Conservation (phyloP, 306 rosid genomes). For the Benincasa hispida region DNA sequence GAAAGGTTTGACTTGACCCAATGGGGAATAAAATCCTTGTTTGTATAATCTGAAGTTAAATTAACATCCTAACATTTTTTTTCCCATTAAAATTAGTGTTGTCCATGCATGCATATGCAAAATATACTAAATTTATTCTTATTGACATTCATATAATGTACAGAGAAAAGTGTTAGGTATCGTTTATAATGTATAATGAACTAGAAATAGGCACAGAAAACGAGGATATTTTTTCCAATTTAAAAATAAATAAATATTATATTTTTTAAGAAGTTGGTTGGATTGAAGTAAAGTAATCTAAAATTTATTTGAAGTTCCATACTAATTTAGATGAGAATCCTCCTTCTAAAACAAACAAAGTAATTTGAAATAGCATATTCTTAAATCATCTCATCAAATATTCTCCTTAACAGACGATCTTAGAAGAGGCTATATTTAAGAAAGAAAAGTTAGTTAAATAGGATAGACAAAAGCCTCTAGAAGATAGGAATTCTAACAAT, state of each 20-base stretch:
- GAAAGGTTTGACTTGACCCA: slow-evolving; percentile 8
- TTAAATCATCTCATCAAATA: background rate
- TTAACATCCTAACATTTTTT: slow-evolving; percentile 3
- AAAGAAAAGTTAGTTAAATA: too few relatives aligned
- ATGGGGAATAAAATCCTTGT: background rate
- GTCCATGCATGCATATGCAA: slow-evolving; percentile 9
- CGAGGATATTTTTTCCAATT: background rate
- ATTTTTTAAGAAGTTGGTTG: background rate
- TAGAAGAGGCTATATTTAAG: background rate
- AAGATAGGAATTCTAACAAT: too few relatives aligned
- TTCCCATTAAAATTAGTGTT: slow-evolving; percentile 1
- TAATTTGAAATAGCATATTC: background rate
- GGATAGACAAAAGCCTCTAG: background rate
- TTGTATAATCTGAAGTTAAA: slow-evolving; percentile 3
- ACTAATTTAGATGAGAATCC: background rate
- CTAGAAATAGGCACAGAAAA: background rate
- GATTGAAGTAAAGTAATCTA: background rate
- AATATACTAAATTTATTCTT: background rate
- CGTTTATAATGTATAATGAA: background rate
- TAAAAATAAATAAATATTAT: too few relatives aligned
- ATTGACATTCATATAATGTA: background rate
- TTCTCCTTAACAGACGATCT: background rate
- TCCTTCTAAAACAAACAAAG: background rate
- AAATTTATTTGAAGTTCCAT: background rate
- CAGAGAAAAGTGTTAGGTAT: background rate